Evolutionary conservation across 2,329 filamentous ascomycete genomes (phyloP), one percentile per base, ranked within the genome.

Genomic region (Ampelomyces quisqualis): DNA sequence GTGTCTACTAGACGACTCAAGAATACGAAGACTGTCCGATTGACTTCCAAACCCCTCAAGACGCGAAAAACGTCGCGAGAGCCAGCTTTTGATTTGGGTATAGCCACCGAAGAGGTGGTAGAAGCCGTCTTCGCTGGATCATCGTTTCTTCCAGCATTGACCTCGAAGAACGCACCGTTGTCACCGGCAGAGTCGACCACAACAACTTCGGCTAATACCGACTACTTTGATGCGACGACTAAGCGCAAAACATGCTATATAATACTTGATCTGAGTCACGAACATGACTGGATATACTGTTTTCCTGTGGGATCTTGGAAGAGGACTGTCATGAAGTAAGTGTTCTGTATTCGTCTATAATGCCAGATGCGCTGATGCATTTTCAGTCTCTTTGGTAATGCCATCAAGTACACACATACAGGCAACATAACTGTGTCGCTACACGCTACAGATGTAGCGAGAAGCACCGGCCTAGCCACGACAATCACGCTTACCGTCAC

Each of bases 241-340:
- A 0, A 40, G 10, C 55, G 60, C 7, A 57, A 58, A 17, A 48
- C 27, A 5, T 55, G 58, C 29, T 64, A 53, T 23, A 48, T 65
- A 20, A 40, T 65, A 9, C 47, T 66, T 7, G 60, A 66, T 13
- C 10, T 66, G 8, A 40, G 40, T 6, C 39, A 39, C 18, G 53
- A 58, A 21, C 28, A 57, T 3, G 57, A 64, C 21, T 78, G 76
- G 74, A 49, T 58, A 2, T 74, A 73, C 17, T 59, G 48, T n/a
- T 51, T 65, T 9, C 71, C 77, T 0, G 45, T 58, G 5, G 65
- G 67, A 0, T 55, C 63, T 2, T 68, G 62, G 23, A 36, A 27
- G 17, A 36, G 34, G 23, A 36, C 24, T 13, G 34, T 36, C 34
- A 36, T 33, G 30, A 33, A 33, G 31, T 34, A 34, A 19, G 9